These are phyloP conservation scores for Arachnopeziza araneosa DNA, from an alignment of 2,329 filamentous ascomycete species.

Conservation along the genomic window DNA sequence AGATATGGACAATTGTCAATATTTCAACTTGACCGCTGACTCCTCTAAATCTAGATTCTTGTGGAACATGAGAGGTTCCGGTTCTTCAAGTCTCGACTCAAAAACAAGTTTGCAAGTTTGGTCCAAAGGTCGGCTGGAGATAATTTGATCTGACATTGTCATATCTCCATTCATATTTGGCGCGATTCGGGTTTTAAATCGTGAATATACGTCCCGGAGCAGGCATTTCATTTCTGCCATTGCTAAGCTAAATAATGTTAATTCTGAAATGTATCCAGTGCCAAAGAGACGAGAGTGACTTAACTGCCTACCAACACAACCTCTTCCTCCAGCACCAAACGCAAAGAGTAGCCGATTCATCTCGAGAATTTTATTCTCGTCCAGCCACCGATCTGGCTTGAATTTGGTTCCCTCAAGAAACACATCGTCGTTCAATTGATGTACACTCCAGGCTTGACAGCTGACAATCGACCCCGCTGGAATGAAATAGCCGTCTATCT, in stretches of 20 bases:
- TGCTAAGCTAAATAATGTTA: constrained; percentile 42
- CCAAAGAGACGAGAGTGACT: constrained; percentile 32
- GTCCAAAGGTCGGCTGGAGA: constrained; percentile 56
- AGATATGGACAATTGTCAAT: not conserved
- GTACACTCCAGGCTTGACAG: constrained; percentile 55
- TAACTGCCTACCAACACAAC: constrained; percentile 64
- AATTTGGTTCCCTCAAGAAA: constrained; percentile 77
- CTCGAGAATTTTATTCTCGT: constrained; percentile 66
- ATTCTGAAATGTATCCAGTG: not conserved
- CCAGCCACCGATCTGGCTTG: constrained; percentile 79
- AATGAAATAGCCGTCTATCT: constrained; percentile 49
- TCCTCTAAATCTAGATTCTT: too few species aligned
- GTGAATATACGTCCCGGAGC: constrained; percentile 56
- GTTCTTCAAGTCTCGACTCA: constrained; percentile 3
- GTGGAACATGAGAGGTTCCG: not conserved
- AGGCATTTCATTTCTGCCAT: constrained; percentile 64
- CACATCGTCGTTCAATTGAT: constrained; percentile 55
- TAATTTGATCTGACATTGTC: constrained; percentile 62
- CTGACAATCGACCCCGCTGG: constrained; percentile 52
- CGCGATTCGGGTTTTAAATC: constrained; percentile 45
- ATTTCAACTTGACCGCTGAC: too few species aligned
- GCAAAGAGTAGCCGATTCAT: constrained; percentile 58
- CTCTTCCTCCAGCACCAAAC: constrained; percentile 59
- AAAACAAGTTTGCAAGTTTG: constrained; percentile 49
- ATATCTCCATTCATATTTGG: constrained; percentile 53